These are phyloP conservation scores for Usnea hakonensis DNA, from an alignment of 495 filamentous ascomycete species.

Conservation along the genomic window DNA sequence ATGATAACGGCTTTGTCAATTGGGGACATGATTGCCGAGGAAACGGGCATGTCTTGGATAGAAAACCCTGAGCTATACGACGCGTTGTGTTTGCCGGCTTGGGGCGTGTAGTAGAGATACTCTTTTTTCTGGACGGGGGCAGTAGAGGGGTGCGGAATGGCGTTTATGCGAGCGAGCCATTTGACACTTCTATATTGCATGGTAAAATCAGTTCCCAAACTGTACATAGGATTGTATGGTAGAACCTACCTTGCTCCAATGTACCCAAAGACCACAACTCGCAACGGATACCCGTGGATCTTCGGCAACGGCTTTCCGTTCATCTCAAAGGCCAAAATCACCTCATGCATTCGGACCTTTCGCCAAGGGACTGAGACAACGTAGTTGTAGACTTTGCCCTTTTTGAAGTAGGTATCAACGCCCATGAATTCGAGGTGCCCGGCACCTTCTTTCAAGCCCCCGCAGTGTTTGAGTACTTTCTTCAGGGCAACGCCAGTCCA, in stretches of 20 bases:
- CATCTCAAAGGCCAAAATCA: slow-evolving; percentile 55
- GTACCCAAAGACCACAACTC: slow-evolving; percentile 49
- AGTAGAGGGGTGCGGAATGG: slow-evolving; percentile 34
- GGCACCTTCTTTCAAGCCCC: slow-evolving; percentile 43
- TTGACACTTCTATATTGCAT: slow-evolving; percentile 37
- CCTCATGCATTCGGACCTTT: slow-evolving; percentile 50
- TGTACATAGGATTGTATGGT: not conserved
- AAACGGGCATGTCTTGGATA: slow-evolving; percentile 60
- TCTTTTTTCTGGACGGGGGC: slow-evolving; percentile 31
- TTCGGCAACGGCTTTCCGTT: slow-evolving; percentile 51
- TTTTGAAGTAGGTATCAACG: slow-evolving; percentile 57
- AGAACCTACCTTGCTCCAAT: slow-evolving; percentile 27
- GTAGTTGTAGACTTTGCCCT: slow-evolving; percentile 49
- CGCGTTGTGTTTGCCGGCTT: slow-evolving; percentile 55
- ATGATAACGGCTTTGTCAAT: slow-evolving; percentile 44
- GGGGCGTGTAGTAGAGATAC: slow-evolving; percentile 52
- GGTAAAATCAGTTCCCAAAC: not conserved
- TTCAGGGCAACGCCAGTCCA: slow-evolving; percentile 55
- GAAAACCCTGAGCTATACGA: slow-evolving; percentile 44
- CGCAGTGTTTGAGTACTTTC: slow-evolving; percentile 54
- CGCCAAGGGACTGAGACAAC: slow-evolving; percentile 47
- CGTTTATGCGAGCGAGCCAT: slow-evolving; percentile 50
- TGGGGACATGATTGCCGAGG: slow-evolving; percentile 51
- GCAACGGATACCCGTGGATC: slow-evolving; percentile 50
- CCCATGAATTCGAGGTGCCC: slow-evolving; percentile 52